Percentiles rank a stretch among this genome's conserved stretches.
phyloP scores from a whole-genome alignment of 164 flowering plant genomes.

The Saururus chinensis region DNA sequence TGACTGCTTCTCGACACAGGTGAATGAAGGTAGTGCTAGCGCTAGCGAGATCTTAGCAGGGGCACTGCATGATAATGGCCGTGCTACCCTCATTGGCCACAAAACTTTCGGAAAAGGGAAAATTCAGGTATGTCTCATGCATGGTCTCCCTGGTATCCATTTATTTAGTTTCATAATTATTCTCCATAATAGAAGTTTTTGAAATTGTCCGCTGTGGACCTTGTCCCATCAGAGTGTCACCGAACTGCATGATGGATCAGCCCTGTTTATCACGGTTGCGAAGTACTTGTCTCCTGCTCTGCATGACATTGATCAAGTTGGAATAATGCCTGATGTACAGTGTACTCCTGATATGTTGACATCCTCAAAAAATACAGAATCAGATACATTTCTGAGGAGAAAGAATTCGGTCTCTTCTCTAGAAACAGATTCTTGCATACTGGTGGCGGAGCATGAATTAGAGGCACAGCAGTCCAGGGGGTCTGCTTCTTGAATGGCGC shows the following conservation, averaged over 20 bases:
- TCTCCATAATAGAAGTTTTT: background rate
- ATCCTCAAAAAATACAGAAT: constrained; percentile 18
- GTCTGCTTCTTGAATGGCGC: constrained; percentile 53
- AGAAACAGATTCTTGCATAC: constrained; percentile 85
- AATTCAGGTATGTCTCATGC: constrained; percentile 58
- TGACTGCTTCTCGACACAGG: constrained; percentile 32
- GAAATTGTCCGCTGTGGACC: background rate
- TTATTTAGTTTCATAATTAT: background rate
- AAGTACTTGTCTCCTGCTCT: constrained; percentile 86
- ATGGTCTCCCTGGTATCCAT: background rate
- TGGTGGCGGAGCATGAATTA: constrained; percentile 90
- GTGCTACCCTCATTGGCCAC: constrained; percentile 84
- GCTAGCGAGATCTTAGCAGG: constrained; percentile 97
- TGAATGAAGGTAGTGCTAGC: constrained; percentile 96
- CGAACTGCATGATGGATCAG: constrained; percentile 89
- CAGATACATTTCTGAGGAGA: constrained; percentile 21
- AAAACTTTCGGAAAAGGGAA: constrained; percentile 95
- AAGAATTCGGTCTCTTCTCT: constrained; percentile 34
- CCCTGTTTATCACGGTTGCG: constrained; percentile 86
- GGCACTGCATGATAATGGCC: constrained; percentile 93
- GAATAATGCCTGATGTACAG: constrained; percentile 79
- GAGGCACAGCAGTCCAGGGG: constrained; percentile 72
- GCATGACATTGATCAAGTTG: constrained; percentile 91
- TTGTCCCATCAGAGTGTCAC: constrained; percentile 70
- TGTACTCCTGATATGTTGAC: constrained; percentile 75